Conservation (phyloP, 768 basidiomycete genomes). For the Serendipita sp. region DNA sequence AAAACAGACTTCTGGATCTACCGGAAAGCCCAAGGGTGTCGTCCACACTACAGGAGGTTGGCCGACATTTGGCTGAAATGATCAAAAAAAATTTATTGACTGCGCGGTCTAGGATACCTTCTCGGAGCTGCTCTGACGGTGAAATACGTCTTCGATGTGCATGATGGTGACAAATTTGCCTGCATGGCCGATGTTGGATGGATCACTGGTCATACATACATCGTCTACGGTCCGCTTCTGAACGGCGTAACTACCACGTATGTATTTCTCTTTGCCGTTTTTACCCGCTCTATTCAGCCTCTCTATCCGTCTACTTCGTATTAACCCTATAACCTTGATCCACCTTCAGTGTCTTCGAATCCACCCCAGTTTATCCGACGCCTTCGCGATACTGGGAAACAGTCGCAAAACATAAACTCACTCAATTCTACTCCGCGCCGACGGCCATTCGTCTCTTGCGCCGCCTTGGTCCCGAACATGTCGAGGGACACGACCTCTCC, state of each 20-base stretch:
- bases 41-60: constrained; percentile 68
- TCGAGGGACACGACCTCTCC: constrained; percentile 65
- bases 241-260: constrained; percentile 61
- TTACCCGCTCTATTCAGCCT: too few relatives aligned
- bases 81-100: constrained; percentile 25
- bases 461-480: constrained; percentile 72
- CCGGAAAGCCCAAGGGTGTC: constrained; percentile 94
- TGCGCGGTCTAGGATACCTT: constrained; percentile 35
- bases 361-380: constrained; percentile 91
- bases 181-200: constrained; percentile 99
- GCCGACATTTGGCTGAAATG: background rate
- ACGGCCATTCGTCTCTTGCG: constrained; percentile 90
- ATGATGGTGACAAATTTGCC: constrained; percentile 88
- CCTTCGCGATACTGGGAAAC: constrained; percentile 95
- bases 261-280: constrained; percentile 1
- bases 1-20: constrained; percentile 75
- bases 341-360: constrained; percentile 61
- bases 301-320: background rate
- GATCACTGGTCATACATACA: constrained; percentile 93
- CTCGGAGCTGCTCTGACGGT: constrained; percentile 83
- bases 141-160: constrained; percentile 96
- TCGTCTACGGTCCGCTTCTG: constrained; percentile 87
- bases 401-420: constrained; percentile 82
- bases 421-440: constrained; percentile 90
- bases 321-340: constrained; percentile 9